Evolutionary conservation across 345 rosid genomes (phyloP).

Genomic region (Reutealis trisperma): DNA sequence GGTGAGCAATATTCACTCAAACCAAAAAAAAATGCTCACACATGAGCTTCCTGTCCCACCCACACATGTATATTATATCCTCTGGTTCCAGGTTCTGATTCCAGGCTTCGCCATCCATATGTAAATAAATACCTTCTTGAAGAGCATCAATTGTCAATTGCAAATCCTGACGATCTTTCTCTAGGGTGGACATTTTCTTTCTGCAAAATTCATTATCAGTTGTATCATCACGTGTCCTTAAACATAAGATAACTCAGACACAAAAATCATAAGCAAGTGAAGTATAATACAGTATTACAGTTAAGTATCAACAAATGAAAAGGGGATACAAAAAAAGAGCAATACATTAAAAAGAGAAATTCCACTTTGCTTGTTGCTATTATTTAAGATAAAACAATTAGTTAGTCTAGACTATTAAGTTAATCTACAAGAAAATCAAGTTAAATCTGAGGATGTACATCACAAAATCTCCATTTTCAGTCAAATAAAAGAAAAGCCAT

Average conservation of each 20-base stretch:
- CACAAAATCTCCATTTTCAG: conserved; percentile 9
- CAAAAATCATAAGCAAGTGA: conserved; percentile 11
- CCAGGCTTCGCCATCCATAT: not conserved
- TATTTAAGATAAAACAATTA: not conserved
- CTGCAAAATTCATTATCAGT: conserved; percentile 37
- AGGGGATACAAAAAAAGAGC: not conserved
- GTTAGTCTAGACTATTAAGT: too few species aligned
- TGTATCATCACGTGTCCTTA: not conserved
- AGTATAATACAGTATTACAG: not conserved
- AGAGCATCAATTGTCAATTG: conserved; percentile 83
- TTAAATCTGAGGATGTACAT: conserved; percentile 7
- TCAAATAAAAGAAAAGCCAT: conserved; percentile 31
- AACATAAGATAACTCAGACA: not conserved
- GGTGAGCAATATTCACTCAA: not conserved
- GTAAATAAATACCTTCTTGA: conserved; percentile 68
- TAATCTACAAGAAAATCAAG: not conserved
- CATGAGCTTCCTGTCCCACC: not conserved
- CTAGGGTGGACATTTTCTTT: conserved; percentile 81
- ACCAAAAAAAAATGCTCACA: too few species aligned
- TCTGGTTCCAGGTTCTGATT: not conserved
- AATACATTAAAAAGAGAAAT: not conserved
- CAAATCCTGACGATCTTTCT: conserved; percentile 88
- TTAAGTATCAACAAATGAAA: not conserved
- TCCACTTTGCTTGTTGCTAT: not conserved
- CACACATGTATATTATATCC: not conserved